These are phyloP conservation scores for Crithidia fasciculata DNA, from an alignment of 208 protist species.

Conservation along the genomic window DNA sequence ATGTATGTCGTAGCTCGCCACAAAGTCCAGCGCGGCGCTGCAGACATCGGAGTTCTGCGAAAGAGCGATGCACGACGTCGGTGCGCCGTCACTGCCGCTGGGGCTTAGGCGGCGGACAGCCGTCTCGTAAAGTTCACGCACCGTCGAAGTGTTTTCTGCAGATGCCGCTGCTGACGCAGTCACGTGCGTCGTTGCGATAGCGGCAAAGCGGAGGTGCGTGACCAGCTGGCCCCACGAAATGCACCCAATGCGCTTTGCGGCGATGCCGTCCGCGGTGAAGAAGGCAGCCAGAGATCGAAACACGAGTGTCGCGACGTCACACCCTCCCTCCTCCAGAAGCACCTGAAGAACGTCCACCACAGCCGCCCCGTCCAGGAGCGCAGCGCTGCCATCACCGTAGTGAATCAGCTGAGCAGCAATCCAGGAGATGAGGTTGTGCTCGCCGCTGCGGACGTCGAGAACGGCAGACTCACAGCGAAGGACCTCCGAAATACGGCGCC, in stretches of 20 bases:
- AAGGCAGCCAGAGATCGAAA: constrained; percentile 15
- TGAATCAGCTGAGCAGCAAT: constrained; percentile 27
- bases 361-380: background rate
- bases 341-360: constrained; percentile 21
- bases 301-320: constrained; percentile 8
- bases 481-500: background rate
- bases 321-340: constrained; percentile 16
- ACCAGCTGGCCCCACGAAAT: constrained; percentile 42
- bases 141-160: background rate
- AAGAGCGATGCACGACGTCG: background rate
- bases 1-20: constrained; percentile 26
- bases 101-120: constrained; percentile 8
- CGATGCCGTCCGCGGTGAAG: constrained; percentile 5
- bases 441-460: constrained; percentile 19
- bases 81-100: background rate
- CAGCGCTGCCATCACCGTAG: constrained; percentile 6
- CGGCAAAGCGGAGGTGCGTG: constrained; percentile 35
- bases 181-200: background rate
- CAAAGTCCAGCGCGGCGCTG: constrained; percentile 50
- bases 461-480: constrained; percentile 16
- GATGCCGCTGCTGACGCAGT: background rate
- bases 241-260: constrained; percentile 22
- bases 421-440: constrained; percentile 40
- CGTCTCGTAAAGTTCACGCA: constrained; percentile 6
- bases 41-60: constrained; percentile 50